Base-by-base conservation (phyloP, 768 basidiomycete species). In the Boletus speciosus region DNA sequence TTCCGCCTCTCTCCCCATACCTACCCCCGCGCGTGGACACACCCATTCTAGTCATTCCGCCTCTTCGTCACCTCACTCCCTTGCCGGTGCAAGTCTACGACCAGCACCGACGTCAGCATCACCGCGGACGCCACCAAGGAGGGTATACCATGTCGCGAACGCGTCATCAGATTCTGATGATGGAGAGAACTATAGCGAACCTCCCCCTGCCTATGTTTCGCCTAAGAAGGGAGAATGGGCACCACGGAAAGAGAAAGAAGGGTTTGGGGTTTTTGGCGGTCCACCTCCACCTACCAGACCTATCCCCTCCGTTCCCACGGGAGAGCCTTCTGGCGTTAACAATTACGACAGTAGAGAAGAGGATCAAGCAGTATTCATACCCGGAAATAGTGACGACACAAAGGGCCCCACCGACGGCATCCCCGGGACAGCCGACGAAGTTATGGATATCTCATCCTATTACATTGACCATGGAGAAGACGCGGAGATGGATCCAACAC, bases 161-260 rank as follows among this genome's bases (percentile, higher is more conserved):
- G 69, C 66, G 3, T 68, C 71, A 15, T 56, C 72, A 31, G 62
- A 64, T 39, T 66, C 56, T 11, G 39, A 38, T 8, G 55, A 66
- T 10, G 60, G 38, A 29, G 43, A 55, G 57, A 52, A 56, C 55
- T 54, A 66, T 60, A 9, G 38, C 25, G 74, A 79, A 5, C 78
- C 79, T 7, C 81, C 80, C 0, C 79, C 81, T 4, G 78, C 81
- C 2, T 81, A 81, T 40, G 64, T 21, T 29, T 75, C 69, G 0
- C 65, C 66, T 35, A 29, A 47, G 15, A 54, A 50, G 49, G 51
- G 41, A 14, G 43, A 38, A 14, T 57, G 44, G 42, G 16, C 29
- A 35, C 45, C 16, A 3, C 49, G 15, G 60, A 62, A 52, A 47
- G 66, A 70, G 57, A 64, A 65, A 29, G 60, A 57, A 16, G 59